phyloP scores from a whole-genome alignment of 2,329 filamentous ascomycete genomes.

The Leptographium galeiforme region DNA sequence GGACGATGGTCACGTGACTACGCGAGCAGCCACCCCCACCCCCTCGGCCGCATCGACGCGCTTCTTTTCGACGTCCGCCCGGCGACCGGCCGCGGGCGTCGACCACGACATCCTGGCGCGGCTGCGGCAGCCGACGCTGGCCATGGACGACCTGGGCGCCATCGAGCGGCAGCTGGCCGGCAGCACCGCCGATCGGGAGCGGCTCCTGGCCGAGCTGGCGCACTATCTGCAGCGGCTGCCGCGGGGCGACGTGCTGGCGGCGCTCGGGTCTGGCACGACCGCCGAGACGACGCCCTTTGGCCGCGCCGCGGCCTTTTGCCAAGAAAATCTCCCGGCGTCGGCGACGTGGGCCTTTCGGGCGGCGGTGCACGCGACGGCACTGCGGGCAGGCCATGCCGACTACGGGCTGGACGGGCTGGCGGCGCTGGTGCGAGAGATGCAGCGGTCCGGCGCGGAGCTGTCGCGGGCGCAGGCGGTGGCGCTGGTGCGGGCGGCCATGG shows the following conservation, averaged over 20 bases:
- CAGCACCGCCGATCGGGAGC: slow-evolving; percentile 14
- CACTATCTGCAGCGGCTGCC: slow-evolving; percentile 11
- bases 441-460: slow-evolving; percentile 22
- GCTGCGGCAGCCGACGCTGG: neutral
- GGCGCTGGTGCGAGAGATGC: slow-evolving; percentile 24
- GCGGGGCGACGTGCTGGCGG: neutral
- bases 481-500: slow-evolving; percentile 27
- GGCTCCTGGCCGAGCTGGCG: slow-evolving; percentile 15
- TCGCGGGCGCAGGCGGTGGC: slow-evolving; percentile 20
- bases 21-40: neutral
- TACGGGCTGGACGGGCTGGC: slow-evolving; percentile 11
- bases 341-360: slow-evolving; percentile 22
- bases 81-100: slow-evolving; percentile 7
- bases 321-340: slow-evolving; percentile 14
- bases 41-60: slow-evolving; percentile 1
- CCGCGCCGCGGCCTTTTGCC: neutral
- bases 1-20: neutral
- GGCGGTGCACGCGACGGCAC: slow-evolving; percentile 16
- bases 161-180: slow-evolving; percentile 9
- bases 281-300: neutral
- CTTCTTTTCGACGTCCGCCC: slow-evolving; percentile 11
- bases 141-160: neutral
- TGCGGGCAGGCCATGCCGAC: slow-evolving; percentile 6
- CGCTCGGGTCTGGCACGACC: neutral
- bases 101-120: neutral